Conservation (phyloP, 192 early-diverging fungal species). For the Podila minutissima region DNA sequence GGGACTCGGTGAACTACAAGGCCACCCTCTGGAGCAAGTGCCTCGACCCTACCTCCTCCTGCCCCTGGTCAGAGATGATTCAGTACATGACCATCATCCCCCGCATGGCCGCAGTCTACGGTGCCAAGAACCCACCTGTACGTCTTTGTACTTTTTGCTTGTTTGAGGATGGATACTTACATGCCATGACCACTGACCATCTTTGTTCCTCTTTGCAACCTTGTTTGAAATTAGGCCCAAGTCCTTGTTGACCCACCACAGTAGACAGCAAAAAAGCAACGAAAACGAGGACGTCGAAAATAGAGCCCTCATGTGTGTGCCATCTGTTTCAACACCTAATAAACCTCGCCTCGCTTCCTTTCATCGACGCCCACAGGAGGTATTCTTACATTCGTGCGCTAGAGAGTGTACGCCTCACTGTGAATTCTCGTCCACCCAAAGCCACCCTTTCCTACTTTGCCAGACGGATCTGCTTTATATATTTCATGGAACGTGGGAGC, state of each 20-base stretch:
- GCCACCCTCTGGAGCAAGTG: conserved; percentile 22
- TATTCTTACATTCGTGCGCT: too few relatives aligned
- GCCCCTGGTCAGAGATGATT: conserved; percentile 38
- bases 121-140: conserved; percentile 29
- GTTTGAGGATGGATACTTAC: too few relatives aligned
- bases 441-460: too few relatives aligned
- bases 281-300: background rate
- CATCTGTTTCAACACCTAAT: too few relatives aligned
- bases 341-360: too few relatives aligned
- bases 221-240: background rate
- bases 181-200: background rate
- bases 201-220: background rate
- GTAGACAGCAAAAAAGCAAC: background rate
- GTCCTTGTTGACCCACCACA: background rate
- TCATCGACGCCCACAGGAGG: too few relatives aligned
- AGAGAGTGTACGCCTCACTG: too few relatives aligned
- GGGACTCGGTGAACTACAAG: conserved; percentile 32
- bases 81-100: conserved; percentile 31
- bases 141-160: background rate
- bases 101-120: conserved; percentile 26
- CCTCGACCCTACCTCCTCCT: conserved; percentile 10
- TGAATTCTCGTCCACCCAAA: too few relatives aligned
- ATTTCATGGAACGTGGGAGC: too few relatives aligned
- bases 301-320: background rate
- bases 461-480: too few relatives aligned